phyloP scores from a whole-genome alignment of 2,329 filamentous ascomycete genomes.

The Colletotrichum sidae region DNA sequence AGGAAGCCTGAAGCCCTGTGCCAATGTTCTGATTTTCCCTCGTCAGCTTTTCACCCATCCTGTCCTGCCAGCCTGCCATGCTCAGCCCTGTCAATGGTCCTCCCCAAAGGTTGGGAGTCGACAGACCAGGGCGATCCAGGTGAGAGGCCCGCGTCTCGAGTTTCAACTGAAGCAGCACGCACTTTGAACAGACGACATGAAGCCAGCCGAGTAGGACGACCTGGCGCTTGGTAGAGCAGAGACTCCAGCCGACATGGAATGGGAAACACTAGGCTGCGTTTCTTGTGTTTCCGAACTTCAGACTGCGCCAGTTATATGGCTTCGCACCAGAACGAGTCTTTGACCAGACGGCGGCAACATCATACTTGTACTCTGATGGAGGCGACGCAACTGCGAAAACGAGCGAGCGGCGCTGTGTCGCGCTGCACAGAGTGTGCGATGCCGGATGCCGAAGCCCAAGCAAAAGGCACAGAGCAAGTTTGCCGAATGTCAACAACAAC shows the following conservation, averaged over 20 bases:
- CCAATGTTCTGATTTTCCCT: constrained; percentile 19
- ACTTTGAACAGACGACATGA: constrained; percentile 31
- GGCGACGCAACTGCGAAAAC: background rate
- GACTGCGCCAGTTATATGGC: constrained; percentile 29
- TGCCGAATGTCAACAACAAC: constrained; percentile 26
- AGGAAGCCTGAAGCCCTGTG: background rate
- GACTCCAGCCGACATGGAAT: constrained; percentile 28
- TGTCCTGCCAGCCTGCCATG: constrained; percentile 3
- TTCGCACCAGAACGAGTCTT: background rate
- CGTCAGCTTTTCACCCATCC: background rate
- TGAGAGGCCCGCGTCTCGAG: constrained; percentile 24
- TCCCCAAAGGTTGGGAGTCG: constrained; percentile 34
- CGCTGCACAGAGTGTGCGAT: constrained; percentile 1
- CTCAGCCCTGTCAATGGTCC: background rate
- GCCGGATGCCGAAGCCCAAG: background rate
- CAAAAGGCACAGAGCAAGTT: constrained; percentile 26
- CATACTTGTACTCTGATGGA: background rate
- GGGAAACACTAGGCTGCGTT: constrained; percentile 36
- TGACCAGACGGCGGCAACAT: background rate
- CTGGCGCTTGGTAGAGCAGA: background rate
- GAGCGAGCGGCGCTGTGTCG: constrained; percentile 1
- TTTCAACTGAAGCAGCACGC: constrained; percentile 34
- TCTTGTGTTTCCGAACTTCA: constrained; percentile 36
- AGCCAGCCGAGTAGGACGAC: constrained; percentile 34
- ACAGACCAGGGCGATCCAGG: constrained; percentile 21